phyloP scores from a whole-genome alignment of 495 filamentous ascomycete species.

The Bathelium albidoporum region DNA sequence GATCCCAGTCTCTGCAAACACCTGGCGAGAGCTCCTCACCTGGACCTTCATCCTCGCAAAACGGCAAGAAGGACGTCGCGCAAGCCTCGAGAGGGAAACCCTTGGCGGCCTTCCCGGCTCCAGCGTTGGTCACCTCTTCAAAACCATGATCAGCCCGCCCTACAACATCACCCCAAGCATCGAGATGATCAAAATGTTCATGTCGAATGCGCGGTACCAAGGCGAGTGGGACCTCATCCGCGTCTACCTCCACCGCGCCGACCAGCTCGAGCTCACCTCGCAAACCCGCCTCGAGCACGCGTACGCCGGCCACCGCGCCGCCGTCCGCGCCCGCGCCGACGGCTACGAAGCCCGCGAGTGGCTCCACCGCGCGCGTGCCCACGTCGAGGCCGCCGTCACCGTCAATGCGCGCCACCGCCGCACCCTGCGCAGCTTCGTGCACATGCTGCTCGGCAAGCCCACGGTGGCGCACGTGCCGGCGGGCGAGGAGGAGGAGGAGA shows the following conservation, averaged over 20 bases:
- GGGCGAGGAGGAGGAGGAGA: no score
- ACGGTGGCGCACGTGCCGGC: background rate
- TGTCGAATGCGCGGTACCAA: constrained; percentile 19
- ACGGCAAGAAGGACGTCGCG: constrained; percentile 15
- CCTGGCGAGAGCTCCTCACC: constrained; percentile 51
- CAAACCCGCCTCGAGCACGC: background rate
- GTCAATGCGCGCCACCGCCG: constrained; percentile 8
- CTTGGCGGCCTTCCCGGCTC: constrained; percentile 32
- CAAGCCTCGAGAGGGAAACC: constrained; percentile 15
- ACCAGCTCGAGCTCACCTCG: background rate
- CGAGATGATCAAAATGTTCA: constrained; percentile 42
- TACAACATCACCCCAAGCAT: constrained; percentile 47
- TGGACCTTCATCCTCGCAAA: constrained; percentile 47
- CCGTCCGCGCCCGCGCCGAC: background rate
- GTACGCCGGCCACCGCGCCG: background rate
- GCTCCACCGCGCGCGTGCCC: background rate
- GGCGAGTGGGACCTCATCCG: constrained; percentile 1
- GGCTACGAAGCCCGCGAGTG: background rate
- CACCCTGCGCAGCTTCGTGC: constrained; percentile 15
- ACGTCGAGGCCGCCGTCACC: constrained; percentile 8
- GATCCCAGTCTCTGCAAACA: constrained; percentile 36
- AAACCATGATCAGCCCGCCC: constrained; percentile 46
- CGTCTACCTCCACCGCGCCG: background rate
- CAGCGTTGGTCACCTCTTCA: constrained; percentile 39
- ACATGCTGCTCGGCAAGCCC: constrained; percentile 13